Evolutionary conservation across 495 filamentous ascomycete species (phyloP).

Genomic region (Podospora didyma): DNA sequence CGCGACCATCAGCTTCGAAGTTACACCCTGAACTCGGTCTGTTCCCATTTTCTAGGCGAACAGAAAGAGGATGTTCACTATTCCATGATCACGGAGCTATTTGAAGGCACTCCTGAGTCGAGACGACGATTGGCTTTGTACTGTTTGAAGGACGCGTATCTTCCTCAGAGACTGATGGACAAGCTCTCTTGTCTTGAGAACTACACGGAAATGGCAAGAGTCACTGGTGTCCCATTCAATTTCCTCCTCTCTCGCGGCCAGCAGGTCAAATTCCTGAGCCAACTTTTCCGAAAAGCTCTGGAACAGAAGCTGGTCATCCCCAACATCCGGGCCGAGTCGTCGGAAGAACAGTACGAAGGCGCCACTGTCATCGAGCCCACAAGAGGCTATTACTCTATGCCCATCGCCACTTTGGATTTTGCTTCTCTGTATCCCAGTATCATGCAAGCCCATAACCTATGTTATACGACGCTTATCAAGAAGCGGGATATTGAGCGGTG

Average conservation of each 20-base stretch:
- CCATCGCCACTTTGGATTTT: slow-evolving; percentile 97
- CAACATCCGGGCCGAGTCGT: slow-evolving; percentile 60
- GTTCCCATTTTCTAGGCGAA: slow-evolving; percentile 91
- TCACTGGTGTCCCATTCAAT: slow-evolving; percentile 97
- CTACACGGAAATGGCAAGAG: slow-evolving; percentile 99
- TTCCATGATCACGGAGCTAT: slow-evolving; percentile 98
- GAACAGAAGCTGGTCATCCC: slow-evolving; percentile 93
- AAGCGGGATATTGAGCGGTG: slow-evolving; percentile 73
- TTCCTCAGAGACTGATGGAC: slow-evolving; percentile 92
- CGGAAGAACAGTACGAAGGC: slow-evolving; percentile 89
- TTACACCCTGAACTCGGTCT: slow-evolving; percentile 97
- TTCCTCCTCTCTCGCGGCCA: slow-evolving; percentile 89
- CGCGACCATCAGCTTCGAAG: slow-evolving; percentile 91
- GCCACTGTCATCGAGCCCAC: slow-evolving; percentile 97
- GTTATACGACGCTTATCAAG: slow-evolving; percentile 92
- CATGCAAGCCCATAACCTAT: slow-evolving; percentile 98
- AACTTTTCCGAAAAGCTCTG: slow-evolving; percentile 90
- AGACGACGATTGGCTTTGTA: slow-evolving; percentile 88
- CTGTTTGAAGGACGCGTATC: slow-evolving; percentile 95
- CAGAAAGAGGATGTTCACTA: slow-evolving; percentile 99
- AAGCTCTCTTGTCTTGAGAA: slow-evolving; percentile 97
- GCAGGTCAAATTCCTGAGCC: slow-evolving; percentile 96
- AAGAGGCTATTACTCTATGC: slow-evolving; percentile 87
- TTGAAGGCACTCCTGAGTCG: slow-evolving; percentile 91
- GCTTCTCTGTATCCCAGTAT: slow-evolving; percentile 98